phyloP scores from a whole-genome alignment of 2,329 filamentous ascomycete species.

The Cordyceps javanica region DNA sequence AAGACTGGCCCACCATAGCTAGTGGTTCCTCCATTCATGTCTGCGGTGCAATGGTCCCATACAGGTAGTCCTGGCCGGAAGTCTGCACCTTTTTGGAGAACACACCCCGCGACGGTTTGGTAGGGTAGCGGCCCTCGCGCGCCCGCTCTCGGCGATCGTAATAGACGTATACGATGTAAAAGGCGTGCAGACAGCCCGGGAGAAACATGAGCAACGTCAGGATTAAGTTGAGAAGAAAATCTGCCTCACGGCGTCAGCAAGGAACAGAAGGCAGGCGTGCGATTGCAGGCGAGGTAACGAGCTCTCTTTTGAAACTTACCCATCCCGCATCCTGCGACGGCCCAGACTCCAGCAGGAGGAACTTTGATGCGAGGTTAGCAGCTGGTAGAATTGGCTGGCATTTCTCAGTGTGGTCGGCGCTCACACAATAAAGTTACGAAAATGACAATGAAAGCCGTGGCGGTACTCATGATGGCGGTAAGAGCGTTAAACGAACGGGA shows the following conservation, averaged over 20 bases:
- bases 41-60: constrained; percentile 40
- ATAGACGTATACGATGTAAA: constrained; percentile 79
- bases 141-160: constrained; percentile 65
- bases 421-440: constrained; percentile 48
- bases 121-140: constrained; percentile 48
- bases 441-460: constrained; percentile 42
- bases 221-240: constrained; percentile 61
- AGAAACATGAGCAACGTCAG: constrained; percentile 65
- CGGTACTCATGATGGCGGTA: constrained; percentile 40
- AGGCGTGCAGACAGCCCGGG: constrained; percentile 73
- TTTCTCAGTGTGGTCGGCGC: constrained; percentile 17
- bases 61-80: constrained; percentile 63
- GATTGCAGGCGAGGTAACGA: too few relatives aligned
- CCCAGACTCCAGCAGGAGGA: constrained; percentile 58
- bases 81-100: constrained; percentile 68
- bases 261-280: background rate
- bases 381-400: background rate
- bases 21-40: background rate
- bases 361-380: constrained; percentile 39
- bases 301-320: constrained; percentile 31
- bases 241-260: constrained; percentile 25
- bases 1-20: background rate
- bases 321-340: constrained; percentile 58
- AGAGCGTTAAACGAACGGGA: constrained; percentile 1
- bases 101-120: constrained; percentile 57